Percentiles rank a stretch among this genome's conserved stretches.
phyloP scores from a whole-genome alignment of 2,329 filamentous ascomycete genomes.

The Venturiaceae sp. region DNA sequence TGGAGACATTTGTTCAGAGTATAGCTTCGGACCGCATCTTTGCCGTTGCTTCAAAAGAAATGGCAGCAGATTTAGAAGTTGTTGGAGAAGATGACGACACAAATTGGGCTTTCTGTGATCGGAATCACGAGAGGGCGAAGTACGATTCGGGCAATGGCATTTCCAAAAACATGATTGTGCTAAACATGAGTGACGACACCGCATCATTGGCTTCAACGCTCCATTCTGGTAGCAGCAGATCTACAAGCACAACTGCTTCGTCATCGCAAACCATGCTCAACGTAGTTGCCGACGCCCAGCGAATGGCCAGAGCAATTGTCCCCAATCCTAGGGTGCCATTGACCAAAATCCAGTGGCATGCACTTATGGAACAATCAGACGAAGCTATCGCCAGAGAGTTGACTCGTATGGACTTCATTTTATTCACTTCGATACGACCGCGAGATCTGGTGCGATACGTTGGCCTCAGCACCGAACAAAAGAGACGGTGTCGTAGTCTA shows the following conservation, averaged over 20 bases:
- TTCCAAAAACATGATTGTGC: background rate
- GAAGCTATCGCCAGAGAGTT: conserved; percentile 84
- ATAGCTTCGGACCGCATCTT: conserved; percentile 75
- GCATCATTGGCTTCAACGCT: conserved; percentile 1
- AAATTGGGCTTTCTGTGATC: conserved; percentile 81
- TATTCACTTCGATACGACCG: conserved; percentile 91
- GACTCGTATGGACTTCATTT: conserved; percentile 94
- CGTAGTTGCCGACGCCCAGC: conserved; percentile 69
- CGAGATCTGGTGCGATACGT: conserved; percentile 90
- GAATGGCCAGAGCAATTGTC: conserved; percentile 62
- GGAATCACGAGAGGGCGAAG: conserved; percentile 38
- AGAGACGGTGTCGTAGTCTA: conserved; percentile 66
- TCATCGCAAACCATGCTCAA: conserved; percentile 45
- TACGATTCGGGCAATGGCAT: conserved; percentile 24
- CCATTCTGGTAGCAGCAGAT: background rate
- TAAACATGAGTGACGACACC: background rate
- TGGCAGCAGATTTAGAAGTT: conserved; percentile 65
- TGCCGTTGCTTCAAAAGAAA: conserved; percentile 74
- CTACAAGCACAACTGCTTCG: conserved; percentile 4
- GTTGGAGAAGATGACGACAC: conserved; percentile 84
- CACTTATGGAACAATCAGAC: conserved; percentile 78
- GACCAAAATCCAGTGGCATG: conserved; percentile 79
- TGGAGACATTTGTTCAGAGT: conserved; percentile 66
- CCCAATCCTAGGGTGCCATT: conserved; percentile 60
- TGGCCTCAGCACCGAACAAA: conserved; percentile 60